Evolutionary conservation across 1,284 basidiomycete species (phyloP).

Genomic region (Trichosporon sp.): DNA sequence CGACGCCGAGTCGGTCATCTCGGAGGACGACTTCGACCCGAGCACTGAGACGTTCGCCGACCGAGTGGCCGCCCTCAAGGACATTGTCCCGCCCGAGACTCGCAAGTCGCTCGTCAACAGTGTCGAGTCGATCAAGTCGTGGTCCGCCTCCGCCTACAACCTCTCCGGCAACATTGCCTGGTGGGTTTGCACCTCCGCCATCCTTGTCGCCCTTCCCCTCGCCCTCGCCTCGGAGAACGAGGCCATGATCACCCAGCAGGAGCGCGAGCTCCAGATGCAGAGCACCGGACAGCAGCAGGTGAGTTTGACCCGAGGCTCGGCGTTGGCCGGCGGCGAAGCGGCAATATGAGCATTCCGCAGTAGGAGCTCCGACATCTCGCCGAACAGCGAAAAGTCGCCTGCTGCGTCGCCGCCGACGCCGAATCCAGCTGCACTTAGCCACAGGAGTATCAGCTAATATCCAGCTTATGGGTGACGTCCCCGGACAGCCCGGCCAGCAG

Average conservation of each 20-base stretch:
- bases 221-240: constrained; percentile 94
- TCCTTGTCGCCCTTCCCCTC: constrained; percentile 89
- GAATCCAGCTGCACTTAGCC: background rate
- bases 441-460: background rate
- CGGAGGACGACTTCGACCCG: constrained; percentile 46
- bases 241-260: constrained; percentile 88
- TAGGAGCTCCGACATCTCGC: background rate
- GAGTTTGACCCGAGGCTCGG: constrained; percentile 42
- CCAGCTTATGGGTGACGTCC: constrained; percentile 32
- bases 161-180: constrained; percentile 85
- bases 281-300: constrained; percentile 90
- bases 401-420: background rate
- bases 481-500: constrained; percentile 20
- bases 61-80: constrained; percentile 85
- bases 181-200: constrained; percentile 90
- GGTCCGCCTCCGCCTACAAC: constrained; percentile 63
- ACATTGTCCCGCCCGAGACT: constrained; percentile 91
- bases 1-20: constrained; percentile 41
- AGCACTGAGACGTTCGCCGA: constrained; percentile 77
- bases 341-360: background rate
- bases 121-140: constrained; percentile 65
- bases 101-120: constrained; percentile 72
- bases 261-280: constrained; percentile 91
- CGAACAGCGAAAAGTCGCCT: background rate
- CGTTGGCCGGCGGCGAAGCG: background rate